These are phyloP conservation scores for Yamadazyma tumulicola DNA, from an alignment of 805 yeast genomes.

Conservation along the genomic window DNA sequence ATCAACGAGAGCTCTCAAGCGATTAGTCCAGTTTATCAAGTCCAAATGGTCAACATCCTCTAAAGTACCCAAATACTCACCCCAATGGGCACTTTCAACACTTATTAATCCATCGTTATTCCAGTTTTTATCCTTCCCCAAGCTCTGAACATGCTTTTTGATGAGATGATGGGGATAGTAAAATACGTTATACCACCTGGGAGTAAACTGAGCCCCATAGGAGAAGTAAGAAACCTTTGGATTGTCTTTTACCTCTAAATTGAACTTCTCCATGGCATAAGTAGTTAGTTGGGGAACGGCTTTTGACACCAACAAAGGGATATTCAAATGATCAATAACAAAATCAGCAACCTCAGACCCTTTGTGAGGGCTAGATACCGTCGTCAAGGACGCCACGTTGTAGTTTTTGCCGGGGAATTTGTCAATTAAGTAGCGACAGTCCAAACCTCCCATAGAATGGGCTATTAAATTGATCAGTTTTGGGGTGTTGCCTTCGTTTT, in stretches of 20 bases:
- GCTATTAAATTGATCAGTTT: conserved; percentile 71
- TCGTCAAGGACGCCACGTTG: conserved; percentile 71
- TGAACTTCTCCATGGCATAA: conserved; percentile 49
- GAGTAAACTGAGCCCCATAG: conserved; percentile 73
- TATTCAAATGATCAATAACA: conserved; percentile 36
- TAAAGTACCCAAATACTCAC: conserved; percentile 74
- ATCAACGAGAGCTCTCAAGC: conserved; percentile 38
- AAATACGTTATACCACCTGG: conserved; percentile 61
- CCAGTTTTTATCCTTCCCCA: conserved; percentile 2
- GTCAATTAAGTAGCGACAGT: conserved; percentile 71
- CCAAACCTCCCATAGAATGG: conserved; percentile 95
- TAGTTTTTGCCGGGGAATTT: conserved; percentile 42
- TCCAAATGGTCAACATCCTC: conserved; percentile 82
- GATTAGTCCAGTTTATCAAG: conserved; percentile 77
- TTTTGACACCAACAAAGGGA: conserved; percentile 20
- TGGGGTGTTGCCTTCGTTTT: conserved; percentile 11
- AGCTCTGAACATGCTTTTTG: conserved; percentile 14
- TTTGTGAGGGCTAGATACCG: conserved; percentile 83
- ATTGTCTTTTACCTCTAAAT: conserved; percentile 47
- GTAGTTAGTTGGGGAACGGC: conserved; percentile 68
- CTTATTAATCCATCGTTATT: conserved; percentile 83
- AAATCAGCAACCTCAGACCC: conserved; percentile 84
- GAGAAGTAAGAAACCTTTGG: conserved; percentile 72
- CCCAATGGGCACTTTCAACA: conserved; percentile 78
- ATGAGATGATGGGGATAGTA: conserved; percentile 63